A percentile compares a stretch with the other conserved stretches of the same genome.
These are phyloP conservation scores for Lipomyces anomalus DNA, from an alignment of 805 yeast species.

Conservation along the genomic window DNA sequence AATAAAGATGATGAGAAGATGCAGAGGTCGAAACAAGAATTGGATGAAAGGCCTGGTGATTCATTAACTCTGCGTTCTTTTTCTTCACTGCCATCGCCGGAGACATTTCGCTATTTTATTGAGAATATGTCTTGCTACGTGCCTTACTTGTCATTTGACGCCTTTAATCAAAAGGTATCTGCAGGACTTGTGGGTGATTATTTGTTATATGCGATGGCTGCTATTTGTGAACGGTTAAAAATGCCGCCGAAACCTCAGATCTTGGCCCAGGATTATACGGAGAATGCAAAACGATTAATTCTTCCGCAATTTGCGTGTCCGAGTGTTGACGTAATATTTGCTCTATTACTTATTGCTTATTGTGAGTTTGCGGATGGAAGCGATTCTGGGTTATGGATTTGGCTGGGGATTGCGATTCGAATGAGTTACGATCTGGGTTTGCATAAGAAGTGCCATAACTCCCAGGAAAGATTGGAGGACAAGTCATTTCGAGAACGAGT, in stretches of 20 bases:
- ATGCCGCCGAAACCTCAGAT: conserved; percentile 3
- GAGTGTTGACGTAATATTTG: conserved; percentile 27
- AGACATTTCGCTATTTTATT: conserved; percentile 17
- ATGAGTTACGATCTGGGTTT: conserved; percentile 31
- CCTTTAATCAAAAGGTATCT: conserved; percentile 18
- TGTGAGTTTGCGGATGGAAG: conserved; percentile 29
- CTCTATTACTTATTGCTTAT: conserved; percentile 29
- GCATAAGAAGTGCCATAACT: conserved; percentile 19
- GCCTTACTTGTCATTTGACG: conserved; percentile 26
- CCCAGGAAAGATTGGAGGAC: conserved; percentile 15
- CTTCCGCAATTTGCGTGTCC: conserved; percentile 28
- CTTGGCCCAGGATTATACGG: conserved; percentile 25
- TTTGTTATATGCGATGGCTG: conserved; percentile 28
- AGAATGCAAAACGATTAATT: conserved; percentile 27
- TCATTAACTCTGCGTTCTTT: background rate
- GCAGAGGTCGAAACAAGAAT: conserved; percentile 13
- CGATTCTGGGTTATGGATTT: conserved; percentile 30
- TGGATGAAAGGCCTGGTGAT: background rate
- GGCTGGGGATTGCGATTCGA: conserved; percentile 31
- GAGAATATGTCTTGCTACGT: conserved; percentile 23
- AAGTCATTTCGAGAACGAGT: conserved; percentile 23
- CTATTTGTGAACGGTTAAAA: conserved; percentile 23
- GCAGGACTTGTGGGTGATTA: conserved; percentile 27
- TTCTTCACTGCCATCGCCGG: conserved; percentile 13
- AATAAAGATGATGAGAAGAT: conserved; percentile 5